A percentile compares a stretch with the other conserved stretches of the same genome.
Evolutionary conservation across 805 yeast genomes (phyloP).

Genomic region (Starmera dryadoides): DNA sequence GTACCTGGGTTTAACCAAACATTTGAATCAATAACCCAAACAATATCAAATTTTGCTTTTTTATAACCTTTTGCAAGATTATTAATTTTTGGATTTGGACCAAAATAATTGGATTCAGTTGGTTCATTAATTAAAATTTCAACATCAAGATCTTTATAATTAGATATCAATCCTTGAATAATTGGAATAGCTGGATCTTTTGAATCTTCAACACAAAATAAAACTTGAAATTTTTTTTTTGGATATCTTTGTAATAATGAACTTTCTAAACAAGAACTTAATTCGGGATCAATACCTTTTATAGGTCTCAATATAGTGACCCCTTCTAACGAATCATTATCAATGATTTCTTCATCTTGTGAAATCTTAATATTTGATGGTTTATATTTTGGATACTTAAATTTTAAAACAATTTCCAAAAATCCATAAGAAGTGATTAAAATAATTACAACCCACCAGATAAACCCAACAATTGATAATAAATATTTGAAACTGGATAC

Average conservation of each 20-base stretch:
- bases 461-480: conserved; percentile 12
- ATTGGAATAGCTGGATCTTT: conserved; percentile 60
- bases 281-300: conserved; percentile 77
- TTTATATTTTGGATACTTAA: conserved; percentile 9
- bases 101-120: conserved; percentile 40
- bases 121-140: conserved; percentile 46
- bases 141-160: conserved; percentile 53
- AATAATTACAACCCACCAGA: conserved; percentile 19
- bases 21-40: conserved; percentile 85
- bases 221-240: conserved; percentile 46
- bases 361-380: conserved; percentile 6
- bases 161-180: conserved; percentile 38
- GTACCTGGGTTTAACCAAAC: conserved; percentile 70
- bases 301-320: conserved; percentile 79
- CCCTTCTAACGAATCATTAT: conserved; percentile 40
- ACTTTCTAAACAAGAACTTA: conserved; percentile 58
- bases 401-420: conserved; percentile 15
- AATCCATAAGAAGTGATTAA: conserved; percentile 15
- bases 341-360: conserved; percentile 1
- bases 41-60: conserved; percentile 58
- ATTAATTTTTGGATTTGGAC: conserved; percentile 87
- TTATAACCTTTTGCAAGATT: conserved; percentile 77
- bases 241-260: conserved; percentile 69
- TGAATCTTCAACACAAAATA: conserved; percentile 66
- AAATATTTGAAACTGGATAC: background rate